phyloP scores from a whole-genome alignment of 2,329 filamentous ascomycete genomes.

The Xylaria sp. region DNA sequence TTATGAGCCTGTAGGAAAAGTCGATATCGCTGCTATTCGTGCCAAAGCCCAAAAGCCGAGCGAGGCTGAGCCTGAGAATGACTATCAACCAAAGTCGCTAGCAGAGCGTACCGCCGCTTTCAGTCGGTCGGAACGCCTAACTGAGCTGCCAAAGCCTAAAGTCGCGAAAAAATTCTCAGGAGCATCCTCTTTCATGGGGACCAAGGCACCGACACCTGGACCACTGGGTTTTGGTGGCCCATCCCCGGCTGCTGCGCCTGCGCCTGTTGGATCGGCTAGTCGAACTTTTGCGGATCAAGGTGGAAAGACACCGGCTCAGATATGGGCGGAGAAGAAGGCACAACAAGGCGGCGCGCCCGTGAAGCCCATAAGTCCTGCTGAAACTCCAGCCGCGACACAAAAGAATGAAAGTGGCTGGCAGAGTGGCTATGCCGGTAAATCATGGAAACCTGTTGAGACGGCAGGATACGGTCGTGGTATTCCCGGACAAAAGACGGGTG shows the following conservation, averaged over 20 bases:
- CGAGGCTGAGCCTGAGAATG: constrained; percentile 53
- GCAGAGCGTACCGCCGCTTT: constrained; percentile 83
- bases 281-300: constrained; percentile 94
- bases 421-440: constrained; percentile 90
- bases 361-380: constrained; percentile 55
- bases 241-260: constrained; percentile 62
- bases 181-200: constrained; percentile 80
- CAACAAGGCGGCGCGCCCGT: constrained; percentile 71
- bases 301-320: constrained; percentile 94
- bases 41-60: constrained; percentile 79
- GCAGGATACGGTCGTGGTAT: constrained; percentile 74
- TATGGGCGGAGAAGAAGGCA: constrained; percentile 98
- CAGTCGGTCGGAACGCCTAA: constrained; percentile 80
- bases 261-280: constrained; percentile 81
- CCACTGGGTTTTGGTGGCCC: constrained; percentile 73
- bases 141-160: constrained; percentile 92
- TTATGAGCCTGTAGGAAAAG: constrained; percentile 95
- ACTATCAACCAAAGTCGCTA: constrained; percentile 67
- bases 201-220: constrained; percentile 85
- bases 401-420: constrained; percentile 81
- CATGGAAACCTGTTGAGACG: constrained; percentile 86
- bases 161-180: constrained; percentile 88
- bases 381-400: constrained; percentile 73
- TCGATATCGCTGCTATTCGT: constrained; percentile 94
- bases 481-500: constrained; percentile 72